A percentile compares a stretch with the other conserved stretches of the same genome.
phyloP scores from a whole-genome alignment of 345 rosid genomes.

The Laguncularia racemosa region DNA sequence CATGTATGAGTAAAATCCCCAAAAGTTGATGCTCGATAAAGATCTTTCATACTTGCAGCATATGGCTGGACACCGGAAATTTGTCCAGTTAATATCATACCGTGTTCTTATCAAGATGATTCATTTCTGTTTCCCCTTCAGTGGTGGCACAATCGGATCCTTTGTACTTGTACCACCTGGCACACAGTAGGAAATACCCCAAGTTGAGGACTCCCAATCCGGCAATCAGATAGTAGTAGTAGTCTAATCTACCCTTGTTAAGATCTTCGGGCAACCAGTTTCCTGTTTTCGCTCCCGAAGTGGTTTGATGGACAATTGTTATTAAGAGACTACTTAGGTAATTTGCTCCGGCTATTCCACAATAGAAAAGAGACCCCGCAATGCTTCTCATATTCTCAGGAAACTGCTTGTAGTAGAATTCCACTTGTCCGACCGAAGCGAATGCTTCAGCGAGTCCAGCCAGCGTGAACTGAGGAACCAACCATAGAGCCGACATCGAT shows the following conservation, averaged over 20 bases:
- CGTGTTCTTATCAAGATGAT: slow-evolving; percentile 3
- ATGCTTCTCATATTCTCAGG: slow-evolving; percentile 59
- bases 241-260: slow-evolving; percentile 42
- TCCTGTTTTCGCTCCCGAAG: slow-evolving; percentile 17
- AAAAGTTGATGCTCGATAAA: too few relatives aligned
- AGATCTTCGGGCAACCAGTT: slow-evolving; percentile 52
- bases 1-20: too few relatives aligned
- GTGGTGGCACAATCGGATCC: background rate
- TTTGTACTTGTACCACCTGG: slow-evolving; percentile 39
- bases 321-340: slow-evolving; percentile 35
- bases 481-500: slow-evolving; percentile 35
- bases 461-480: slow-evolving; percentile 36
- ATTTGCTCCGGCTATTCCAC: slow-evolving; percentile 33
- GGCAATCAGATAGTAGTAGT: slow-evolving; percentile 35
- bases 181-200: slow-evolving; percentile 29
- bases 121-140: slow-evolving; percentile 9
- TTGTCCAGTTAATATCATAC: slow-evolving; percentile 3
- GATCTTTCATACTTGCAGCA: too few relatives aligned
- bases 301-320: slow-evolving; percentile 27
- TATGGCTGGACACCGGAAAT: background rate
- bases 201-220: slow-evolving; percentile 24
- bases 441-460: slow-evolving; percentile 45
- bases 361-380: slow-evolving; percentile 34
- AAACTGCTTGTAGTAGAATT: slow-evolving; percentile 51
- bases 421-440: slow-evolving; percentile 27